phyloP scores from a whole-genome alignment of 2,329 filamentous ascomycete genomes.

The Trichoderma oligosporum region DNA sequence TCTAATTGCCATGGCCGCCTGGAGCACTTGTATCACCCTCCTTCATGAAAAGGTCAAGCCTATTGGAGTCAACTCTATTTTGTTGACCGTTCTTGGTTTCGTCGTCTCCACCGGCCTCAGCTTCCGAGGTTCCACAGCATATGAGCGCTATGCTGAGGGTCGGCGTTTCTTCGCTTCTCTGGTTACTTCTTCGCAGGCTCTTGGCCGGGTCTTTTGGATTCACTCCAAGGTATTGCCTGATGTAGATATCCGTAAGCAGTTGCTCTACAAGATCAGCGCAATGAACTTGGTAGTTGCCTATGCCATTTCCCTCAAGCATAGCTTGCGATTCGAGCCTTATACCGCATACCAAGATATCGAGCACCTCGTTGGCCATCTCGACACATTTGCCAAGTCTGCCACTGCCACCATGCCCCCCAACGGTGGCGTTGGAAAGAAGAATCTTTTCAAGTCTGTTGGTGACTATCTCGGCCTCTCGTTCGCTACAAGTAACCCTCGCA shows the following conservation, averaged over 20 bases:
- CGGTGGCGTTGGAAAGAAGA: constrained; percentile 38
- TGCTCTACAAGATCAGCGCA: constrained; percentile 68
- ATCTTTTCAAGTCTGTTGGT: constrained; percentile 60
- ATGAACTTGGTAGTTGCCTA: constrained; percentile 78
- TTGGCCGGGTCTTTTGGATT: constrained; percentile 80
- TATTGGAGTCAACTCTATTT: constrained; percentile 37
- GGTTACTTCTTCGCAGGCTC: constrained; percentile 58
- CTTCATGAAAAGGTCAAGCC: constrained; percentile 46
- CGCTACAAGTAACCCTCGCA: constrained; percentile 73
- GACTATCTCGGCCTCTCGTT: constrained; percentile 75
- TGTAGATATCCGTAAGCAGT: constrained; percentile 56
- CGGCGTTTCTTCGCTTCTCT: constrained; percentile 60
- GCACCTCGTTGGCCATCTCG: constrained; percentile 65
- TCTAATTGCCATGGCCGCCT: constrained; percentile 56
- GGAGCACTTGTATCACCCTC: constrained; percentile 63
- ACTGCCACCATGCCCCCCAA: constrained; percentile 38
- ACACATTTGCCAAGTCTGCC: constrained; percentile 65
- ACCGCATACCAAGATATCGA: constrained; percentile 71
- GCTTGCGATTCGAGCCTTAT: constrained; percentile 78
- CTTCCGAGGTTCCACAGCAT: constrained; percentile 72
- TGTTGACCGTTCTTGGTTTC: constrained; percentile 76
- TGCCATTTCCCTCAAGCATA: constrained; percentile 74
- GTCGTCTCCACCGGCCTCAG: constrained; percentile 75
- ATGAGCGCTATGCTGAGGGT: constrained; percentile 67
- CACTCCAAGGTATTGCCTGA: constrained; percentile 59